Evolutionary conservation across 2,329 filamentous ascomycete species (phyloP).

Genomic region (Colletotrichum higginsianum): DNA sequence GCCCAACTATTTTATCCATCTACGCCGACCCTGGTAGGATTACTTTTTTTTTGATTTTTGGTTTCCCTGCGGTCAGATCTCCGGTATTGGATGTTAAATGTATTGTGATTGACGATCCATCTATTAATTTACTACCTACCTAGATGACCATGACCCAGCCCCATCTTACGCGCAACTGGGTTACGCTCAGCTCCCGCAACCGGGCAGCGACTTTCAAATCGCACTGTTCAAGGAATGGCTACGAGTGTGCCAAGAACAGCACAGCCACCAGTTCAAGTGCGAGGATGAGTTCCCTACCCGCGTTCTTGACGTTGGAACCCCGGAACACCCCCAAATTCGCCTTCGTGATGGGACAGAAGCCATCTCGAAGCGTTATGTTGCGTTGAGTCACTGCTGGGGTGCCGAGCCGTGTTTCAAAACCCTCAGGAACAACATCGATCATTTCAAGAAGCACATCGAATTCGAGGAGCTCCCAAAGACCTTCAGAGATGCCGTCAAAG

Average conservation of each 20-base stretch:
- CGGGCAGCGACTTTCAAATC: neutral
- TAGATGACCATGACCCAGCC: neutral
- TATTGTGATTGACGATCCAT: neutral
- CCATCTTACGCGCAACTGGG: neutral
- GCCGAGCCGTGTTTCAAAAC: neutral
- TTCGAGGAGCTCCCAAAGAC: neutral
- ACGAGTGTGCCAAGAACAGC: neutral
- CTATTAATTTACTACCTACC: no score
- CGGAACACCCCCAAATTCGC: neutral
- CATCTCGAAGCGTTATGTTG: neutral
- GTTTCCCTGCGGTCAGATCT: neutral
- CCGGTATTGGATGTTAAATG: no score
- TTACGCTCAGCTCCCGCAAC: neutral
- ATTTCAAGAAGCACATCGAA: neutral
- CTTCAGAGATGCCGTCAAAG: neutral
- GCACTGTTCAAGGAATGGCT: constrained; percentile 1
- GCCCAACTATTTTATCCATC: neutral
- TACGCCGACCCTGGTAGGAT: neutral
- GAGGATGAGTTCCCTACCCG: neutral
- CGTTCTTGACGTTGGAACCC: neutral
- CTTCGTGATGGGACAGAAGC: neutral
- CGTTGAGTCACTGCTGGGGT: constrained; percentile 19
- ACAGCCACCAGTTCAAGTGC: neutral
- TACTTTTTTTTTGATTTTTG: no score
- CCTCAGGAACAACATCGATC: neutral